Base-by-base conservation (phyloP, 192 early-diverging fungal genomes). In the Phycomyces nitens region DNA sequence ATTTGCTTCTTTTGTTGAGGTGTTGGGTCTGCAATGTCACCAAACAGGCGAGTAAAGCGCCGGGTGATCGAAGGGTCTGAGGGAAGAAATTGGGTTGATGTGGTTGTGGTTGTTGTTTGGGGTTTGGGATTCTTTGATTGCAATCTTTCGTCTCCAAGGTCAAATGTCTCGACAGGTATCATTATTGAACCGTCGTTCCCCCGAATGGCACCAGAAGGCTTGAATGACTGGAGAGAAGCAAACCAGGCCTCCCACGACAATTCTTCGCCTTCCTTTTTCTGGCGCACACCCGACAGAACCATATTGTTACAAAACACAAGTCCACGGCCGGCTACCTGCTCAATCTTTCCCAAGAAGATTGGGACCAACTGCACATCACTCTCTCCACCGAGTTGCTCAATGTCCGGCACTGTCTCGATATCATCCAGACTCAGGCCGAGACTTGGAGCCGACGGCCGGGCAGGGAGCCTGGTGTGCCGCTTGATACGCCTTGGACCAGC, bases 381-480 rank as follows among this genome's bases (percentile, higher is more conserved):
- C 34, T 66, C 50, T 16, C 49, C 53, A 12, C 44, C 68, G 1
- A 75, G 41, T 39, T 75, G 73, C 21, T 75, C 73, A 40, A 75
- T 75, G 52, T 75, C 73, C 5, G 66, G 21, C 14, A 75, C 73
- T 39, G 27, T 12, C 6, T 22, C 6, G 15, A 11, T 12, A 1
- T 23, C 22, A 8, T 60, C 51, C 4, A 63, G 7, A 82, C 80
- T 12, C 86, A 78, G 27, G 84, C 75, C 21, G 86, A 62, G 15
- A 82, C 82, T 56, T 86, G 80, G 47, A 84, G 43, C 55, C 84
- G 84, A 56, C 77, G 73, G 59, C 80, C 72, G 24, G 87, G 62
- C 24, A 87, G 66, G 3, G 86, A 34, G 29, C 29, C 29, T 2
- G 29, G 29, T 34, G 29, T 34, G 29, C 7, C 29, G 29, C 7